Conservation (phyloP, 2,329 filamentous ascomycete species). For the Stemphylium lycopersici region DNA sequence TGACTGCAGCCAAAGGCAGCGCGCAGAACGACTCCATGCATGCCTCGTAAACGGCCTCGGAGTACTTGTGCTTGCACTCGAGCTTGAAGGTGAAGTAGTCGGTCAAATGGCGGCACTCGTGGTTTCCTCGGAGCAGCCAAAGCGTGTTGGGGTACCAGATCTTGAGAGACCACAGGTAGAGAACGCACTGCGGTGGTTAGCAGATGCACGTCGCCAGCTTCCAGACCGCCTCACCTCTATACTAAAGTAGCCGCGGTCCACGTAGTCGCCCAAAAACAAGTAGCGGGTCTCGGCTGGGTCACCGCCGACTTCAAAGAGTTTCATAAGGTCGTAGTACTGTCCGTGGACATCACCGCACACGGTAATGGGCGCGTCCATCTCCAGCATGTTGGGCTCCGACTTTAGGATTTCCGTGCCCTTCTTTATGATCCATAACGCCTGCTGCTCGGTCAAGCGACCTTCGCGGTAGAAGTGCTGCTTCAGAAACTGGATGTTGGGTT, state of each 20-base stretch:
- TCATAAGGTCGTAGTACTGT: slow-evolving; percentile 99
- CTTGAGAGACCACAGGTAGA: slow-evolving; percentile 97
- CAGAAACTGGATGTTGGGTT: slow-evolving; percentile 91
- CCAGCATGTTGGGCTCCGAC: slow-evolving; percentile 90
- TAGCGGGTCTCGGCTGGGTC: slow-evolving; percentile 96
- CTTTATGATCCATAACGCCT: slow-evolving; percentile 93
- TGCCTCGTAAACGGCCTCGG: slow-evolving; percentile 91
- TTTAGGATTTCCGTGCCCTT: slow-evolving; percentile 86
- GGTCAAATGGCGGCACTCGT: slow-evolving; percentile 97
- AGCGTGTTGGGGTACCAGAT: slow-evolving; percentile 98
- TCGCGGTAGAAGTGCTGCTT: slow-evolving; percentile 99
- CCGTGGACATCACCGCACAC: slow-evolving; percentile 98
- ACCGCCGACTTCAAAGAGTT: slow-evolving; percentile 97
- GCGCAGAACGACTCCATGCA: slow-evolving; percentile 99
- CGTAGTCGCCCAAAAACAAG: slow-evolving; percentile 96
- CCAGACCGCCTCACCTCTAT: slow-evolving; percentile 70
- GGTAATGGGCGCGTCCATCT: slow-evolving; percentile 99
- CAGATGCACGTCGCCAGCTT: slow-evolving; percentile 1
- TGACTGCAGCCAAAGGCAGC: slow-evolving; percentile 90
- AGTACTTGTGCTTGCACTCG: slow-evolving; percentile 99
- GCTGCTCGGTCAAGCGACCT: slow-evolving; percentile 94
- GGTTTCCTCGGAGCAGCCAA: slow-evolving; percentile 96
- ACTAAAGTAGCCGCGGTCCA: slow-evolving; percentile 97
- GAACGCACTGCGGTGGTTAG: slow-evolving; percentile 71
- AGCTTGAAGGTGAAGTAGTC: slow-evolving; percentile 99